Conservation (phyloP, 2,329 filamentous ascomycete genomes). For the Pseudogymnoascus sp. region DNA sequence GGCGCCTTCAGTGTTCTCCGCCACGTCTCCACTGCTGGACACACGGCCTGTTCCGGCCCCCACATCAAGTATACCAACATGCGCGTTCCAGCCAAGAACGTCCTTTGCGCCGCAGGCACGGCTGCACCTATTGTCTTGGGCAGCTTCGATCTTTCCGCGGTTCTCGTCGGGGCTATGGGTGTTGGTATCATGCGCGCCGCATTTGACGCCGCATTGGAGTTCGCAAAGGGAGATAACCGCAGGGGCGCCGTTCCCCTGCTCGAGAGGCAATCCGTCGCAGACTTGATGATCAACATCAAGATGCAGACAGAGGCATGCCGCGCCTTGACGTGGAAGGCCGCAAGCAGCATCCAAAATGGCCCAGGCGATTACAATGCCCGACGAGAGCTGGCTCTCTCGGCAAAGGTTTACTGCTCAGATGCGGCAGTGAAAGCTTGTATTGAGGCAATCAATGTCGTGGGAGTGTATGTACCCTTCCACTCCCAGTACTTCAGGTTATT, state of each 20-base stretch:
- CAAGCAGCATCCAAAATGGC: slow-evolving; percentile 34
- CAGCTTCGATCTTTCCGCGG: slow-evolving; percentile 36
- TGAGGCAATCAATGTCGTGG: slow-evolving; percentile 43
- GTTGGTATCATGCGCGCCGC: slow-evolving; percentile 44
- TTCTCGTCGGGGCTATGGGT: slow-evolving; percentile 45
- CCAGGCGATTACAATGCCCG: slow-evolving; percentile 32
- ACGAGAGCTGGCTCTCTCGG: slow-evolving; percentile 38
- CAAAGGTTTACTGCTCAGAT: slow-evolving; percentile 45
- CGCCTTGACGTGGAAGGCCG: slow-evolving; percentile 43
- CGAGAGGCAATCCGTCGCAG: slow-evolving; percentile 41
- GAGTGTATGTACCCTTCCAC: slow-evolving; percentile 31
- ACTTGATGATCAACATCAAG: slow-evolving; percentile 44
- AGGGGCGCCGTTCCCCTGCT: slow-evolving; percentile 38
- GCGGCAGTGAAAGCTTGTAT: slow-evolving; percentile 38
- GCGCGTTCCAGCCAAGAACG: slow-evolving; percentile 37
- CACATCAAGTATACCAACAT: slow-evolving; percentile 40
- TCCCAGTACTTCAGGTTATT: neutral
- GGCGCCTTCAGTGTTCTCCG: slow-evolving; percentile 38
- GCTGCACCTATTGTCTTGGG: slow-evolving; percentile 35
- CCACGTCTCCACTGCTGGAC: slow-evolving; percentile 37
- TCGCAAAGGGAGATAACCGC: slow-evolving; percentile 38
- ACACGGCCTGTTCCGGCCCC: slow-evolving; percentile 40
- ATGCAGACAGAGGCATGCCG: slow-evolving; percentile 42
- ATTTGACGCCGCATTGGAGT: slow-evolving; percentile 43
- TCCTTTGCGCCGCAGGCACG: slow-evolving; percentile 36